These are phyloP conservation scores for Neoarthrinium moseri DNA, from an alignment of 2,329 filamentous ascomycete species.

Conservation along the genomic window DNA sequence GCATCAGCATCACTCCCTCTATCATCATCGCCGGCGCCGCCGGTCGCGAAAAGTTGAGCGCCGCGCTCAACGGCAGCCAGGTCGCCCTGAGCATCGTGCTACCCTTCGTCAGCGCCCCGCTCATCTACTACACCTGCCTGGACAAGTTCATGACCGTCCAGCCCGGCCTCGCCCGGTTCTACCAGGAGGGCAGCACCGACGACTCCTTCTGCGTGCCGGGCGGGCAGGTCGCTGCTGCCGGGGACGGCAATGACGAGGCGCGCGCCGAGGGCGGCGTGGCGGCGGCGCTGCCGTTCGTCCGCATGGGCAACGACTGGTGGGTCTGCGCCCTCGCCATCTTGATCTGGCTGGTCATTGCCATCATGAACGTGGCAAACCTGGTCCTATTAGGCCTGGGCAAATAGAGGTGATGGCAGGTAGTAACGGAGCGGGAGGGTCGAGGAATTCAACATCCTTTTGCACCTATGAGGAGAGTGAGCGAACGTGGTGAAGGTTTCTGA, in stretches of 20 bases:
- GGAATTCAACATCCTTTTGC: no score
- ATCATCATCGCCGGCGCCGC: conserved; percentile 83
- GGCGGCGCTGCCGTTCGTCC: conserved; percentile 32
- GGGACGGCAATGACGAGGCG: conserved; percentile 11
- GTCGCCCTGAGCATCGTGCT: conserved; percentile 76
- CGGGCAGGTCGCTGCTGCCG: neutral
- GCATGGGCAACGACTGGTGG: conserved; percentile 74
- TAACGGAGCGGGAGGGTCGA: no score
- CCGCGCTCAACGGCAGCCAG: conserved; percentile 73
- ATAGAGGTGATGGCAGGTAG: no score
- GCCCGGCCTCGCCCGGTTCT: conserved; percentile 38
- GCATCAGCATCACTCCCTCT: conserved; percentile 76
- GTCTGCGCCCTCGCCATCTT: conserved; percentile 52
- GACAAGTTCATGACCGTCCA: conserved; percentile 76
- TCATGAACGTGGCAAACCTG: conserved; percentile 63
- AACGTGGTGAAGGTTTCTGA: no score
- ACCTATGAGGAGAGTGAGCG: no score
- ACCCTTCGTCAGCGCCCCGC: conserved; percentile 77
- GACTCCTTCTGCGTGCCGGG: conserved; percentile 1
- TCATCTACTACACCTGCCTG: conserved; percentile 83
- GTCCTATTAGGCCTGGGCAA: conserved; percentile 26
- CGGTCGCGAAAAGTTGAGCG: conserved; percentile 67
- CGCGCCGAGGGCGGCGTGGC: conserved; percentile 1
- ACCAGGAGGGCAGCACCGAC: conserved; percentile 24
- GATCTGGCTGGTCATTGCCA: conserved; percentile 72